Evolutionary conservation across 257 asterid species (phyloP), one percentile per base, ranked within the genome.

Genomic region (Salvia splendens): DNA sequence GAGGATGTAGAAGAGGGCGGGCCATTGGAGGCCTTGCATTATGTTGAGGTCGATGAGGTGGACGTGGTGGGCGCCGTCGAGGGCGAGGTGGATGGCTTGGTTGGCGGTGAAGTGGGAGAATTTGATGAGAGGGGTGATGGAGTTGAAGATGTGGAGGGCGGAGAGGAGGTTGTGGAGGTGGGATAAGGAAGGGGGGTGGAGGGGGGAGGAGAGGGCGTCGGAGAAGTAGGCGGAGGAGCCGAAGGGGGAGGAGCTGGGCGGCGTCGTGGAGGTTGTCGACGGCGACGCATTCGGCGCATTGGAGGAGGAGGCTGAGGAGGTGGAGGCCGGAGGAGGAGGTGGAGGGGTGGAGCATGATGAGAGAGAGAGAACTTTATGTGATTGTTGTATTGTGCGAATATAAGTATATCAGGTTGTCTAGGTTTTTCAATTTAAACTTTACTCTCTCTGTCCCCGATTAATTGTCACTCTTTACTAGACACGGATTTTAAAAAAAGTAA

Each of bases 1-100:
- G 55, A 90, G 80, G 70, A 90, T 90, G 80, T 90, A 94, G 79
- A 90, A 90, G 63, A 90, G 76, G 38, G 96, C 97, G 0, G 98
- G 98, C 98, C 98, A 92, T 30, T 92, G 97, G 67, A 92, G 98
- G 11, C 98, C 98, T 74, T 89, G 98, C 97, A 92, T 92, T 68
- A 92, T 83, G 81, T 92, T 96, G 61, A 91, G 89, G 70, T 91
- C 98, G 85, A 92, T 89, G 78, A 92, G 78, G 84, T 92, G 98
- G 75, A 89, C 95, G 69, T 82, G 87, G 55, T 92, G 97, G 81
- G 82, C 87, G 48, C 89, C 86, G 75, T 86, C 93, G 30, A 88
- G 78, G 4, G 93, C 95, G 11, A 80, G 89, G 73, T 80, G 93
- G 60, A 92, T 92, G 43, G 98, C 98, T 24, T 92, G 98, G 32